Conservation (phyloP, 78 protist species). For the Goniomonas avonlea region DNA sequence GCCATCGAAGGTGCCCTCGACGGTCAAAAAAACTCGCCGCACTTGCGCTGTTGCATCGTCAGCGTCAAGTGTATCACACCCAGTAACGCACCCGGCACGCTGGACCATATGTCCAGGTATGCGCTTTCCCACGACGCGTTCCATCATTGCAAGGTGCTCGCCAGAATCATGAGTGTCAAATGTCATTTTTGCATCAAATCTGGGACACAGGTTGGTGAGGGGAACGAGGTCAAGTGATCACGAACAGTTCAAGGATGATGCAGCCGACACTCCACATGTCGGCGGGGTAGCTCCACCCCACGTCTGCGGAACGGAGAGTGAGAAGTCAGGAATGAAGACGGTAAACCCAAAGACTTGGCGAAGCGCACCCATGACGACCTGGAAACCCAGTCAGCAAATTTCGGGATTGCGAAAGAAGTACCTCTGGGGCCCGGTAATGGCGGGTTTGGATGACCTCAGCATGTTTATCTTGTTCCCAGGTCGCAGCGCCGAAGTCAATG, state of each 20-base stretch:
- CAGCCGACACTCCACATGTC: conserved; percentile 92
- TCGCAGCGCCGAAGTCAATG: conserved; percentile 10
- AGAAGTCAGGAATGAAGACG: too few relatives aligned
- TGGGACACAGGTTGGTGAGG: too few relatives aligned
- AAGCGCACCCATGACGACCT: too few relatives aligned
- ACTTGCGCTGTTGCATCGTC: too few relatives aligned
- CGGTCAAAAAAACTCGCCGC: too few relatives aligned
- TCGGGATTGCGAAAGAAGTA: too few relatives aligned
- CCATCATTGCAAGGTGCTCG: not conserved
- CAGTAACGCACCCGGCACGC: not conserved
- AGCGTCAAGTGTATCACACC: too few relatives aligned
- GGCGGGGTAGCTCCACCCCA: conserved; percentile 78
- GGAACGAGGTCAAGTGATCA: too few relatives aligned
- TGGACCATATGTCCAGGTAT: not conserved
- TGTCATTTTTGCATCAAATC: not conserved
- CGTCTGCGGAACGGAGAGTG: too few relatives aligned
- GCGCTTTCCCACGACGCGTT: not conserved
- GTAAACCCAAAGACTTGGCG: too few relatives aligned
- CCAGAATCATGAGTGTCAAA: not conserved
- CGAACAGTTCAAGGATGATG: conserved; percentile 69
- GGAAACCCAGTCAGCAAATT: too few relatives aligned
- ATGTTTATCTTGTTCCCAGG: not conserved
- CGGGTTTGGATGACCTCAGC: not conserved
- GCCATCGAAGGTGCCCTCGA: too few relatives aligned
- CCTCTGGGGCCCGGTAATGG: conserved; percentile 17